phyloP scores from a whole-genome alignment of 2,329 filamentous ascomycete species.

The Tolypocladium paradoxum region DNA sequence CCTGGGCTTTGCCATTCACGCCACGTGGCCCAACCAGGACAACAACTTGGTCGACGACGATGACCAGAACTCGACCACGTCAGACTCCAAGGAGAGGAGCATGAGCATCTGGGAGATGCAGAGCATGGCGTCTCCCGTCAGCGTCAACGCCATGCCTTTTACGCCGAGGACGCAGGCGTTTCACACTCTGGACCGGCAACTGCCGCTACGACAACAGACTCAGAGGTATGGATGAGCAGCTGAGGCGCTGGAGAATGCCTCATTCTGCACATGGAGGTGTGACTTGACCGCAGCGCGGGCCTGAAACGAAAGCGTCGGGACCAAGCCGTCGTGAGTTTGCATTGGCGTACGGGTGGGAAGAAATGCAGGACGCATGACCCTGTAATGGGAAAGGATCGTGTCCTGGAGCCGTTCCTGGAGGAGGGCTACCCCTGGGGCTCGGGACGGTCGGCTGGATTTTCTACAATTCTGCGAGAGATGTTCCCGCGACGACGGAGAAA shows the following conservation, averaged over 20 bases:
- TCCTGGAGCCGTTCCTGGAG: neutral
- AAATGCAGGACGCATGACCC: neutral
- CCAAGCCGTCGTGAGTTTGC: neutral
- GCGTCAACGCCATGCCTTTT: conserved; percentile 31
- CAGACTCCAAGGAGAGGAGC: conserved; percentile 29
- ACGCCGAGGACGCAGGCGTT: conserved; percentile 61
- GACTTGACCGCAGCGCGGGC: neutral
- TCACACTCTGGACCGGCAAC: conserved; percentile 47
- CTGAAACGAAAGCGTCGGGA: too few relatives aligned
- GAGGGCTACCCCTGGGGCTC: neutral
- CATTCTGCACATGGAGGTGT: neutral
- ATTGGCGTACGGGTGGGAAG: neutral
- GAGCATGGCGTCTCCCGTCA: conserved; percentile 28
- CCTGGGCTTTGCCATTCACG: conserved; percentile 47
- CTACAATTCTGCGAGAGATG: neutral
- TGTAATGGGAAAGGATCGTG: neutral
- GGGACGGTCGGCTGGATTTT: neutral
- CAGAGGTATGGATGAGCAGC: neutral
- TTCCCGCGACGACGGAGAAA: neutral
- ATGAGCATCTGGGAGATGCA: conserved; percentile 48
- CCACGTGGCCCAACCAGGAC: conserved; percentile 44
- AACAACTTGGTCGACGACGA: conserved; percentile 36
- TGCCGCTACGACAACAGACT: conserved; percentile 36
- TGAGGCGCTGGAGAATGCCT: neutral
- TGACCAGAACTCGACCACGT: conserved; percentile 25